phyloP scores from a whole-genome alignment of 352 stramenopile genomes.

The Phytophthora macrochlamydospora region DNA sequence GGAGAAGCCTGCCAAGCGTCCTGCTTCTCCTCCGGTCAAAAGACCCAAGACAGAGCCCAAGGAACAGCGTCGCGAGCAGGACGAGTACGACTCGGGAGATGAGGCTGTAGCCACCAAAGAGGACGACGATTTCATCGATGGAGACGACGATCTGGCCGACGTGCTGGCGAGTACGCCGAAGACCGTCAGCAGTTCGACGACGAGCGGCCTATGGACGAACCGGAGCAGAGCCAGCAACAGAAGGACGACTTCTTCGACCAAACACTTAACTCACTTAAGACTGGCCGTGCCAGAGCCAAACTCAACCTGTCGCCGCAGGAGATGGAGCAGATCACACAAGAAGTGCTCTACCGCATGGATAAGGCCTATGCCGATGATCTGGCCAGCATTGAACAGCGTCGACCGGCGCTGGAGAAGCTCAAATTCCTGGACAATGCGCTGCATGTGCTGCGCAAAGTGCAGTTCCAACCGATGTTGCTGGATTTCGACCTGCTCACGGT shows the following conservation, averaged over 20 bases:
- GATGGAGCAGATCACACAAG: constrained; percentile 87
- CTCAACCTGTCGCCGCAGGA: constrained; percentile 85
- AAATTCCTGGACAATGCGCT: constrained; percentile 83
- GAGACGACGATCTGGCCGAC: constrained; percentile 85
- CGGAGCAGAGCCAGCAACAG: constrained; percentile 22
- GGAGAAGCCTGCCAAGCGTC: constrained; percentile 52
- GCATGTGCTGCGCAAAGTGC: constrained; percentile 76
- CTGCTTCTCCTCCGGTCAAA: constrained; percentile 49
- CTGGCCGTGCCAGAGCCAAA: constrained; percentile 68
- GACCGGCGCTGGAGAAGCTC: constrained; percentile 82
- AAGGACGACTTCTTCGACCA: constrained; percentile 85
- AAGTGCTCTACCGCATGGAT: constrained; percentile 90
- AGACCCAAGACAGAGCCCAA: constrained; percentile 46
- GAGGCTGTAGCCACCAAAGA: constrained; percentile 77
- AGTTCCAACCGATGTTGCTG: constrained; percentile 88
- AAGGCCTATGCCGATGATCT: constrained; percentile 85
- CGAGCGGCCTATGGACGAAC: constrained; percentile 69
- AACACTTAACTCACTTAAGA: constrained; percentile 88
- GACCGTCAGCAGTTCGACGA: constrained; percentile 83
- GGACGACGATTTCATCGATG: constrained; percentile 88
- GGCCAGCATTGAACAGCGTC: constrained; percentile 57
- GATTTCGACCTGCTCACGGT: constrained; percentile 89
- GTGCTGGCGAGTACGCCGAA: constrained; percentile 82
- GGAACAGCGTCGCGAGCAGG: constrained; percentile 34
- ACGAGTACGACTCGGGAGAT: constrained; percentile 89